Evolutionary conservation across 345 rosid species (phyloP).

Genomic region (Lumnitzera racemosa): DNA sequence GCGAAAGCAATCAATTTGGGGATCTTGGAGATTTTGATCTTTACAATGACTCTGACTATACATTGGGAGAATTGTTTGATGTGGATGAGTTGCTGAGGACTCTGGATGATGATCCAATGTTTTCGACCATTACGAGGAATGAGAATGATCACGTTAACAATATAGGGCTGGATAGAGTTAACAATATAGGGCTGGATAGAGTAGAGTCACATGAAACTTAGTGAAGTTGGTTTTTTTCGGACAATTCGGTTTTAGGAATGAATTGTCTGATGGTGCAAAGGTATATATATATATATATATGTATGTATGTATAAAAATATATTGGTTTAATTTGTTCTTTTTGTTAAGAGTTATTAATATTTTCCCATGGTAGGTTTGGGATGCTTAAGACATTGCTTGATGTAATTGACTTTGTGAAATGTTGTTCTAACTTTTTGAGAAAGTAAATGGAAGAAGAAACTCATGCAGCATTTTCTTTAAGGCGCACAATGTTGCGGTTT

Average conservation of each 20-base stretch:
- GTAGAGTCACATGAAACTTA: background rate
- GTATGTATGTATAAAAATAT: too few relatives aligned
- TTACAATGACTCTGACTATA: constrained; percentile 13
- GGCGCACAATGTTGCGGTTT: too few relatives aligned
- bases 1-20: constrained; percentile 1
- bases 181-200: too few relatives aligned
- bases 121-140: constrained; percentile 1
- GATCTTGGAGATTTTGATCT: constrained; percentile 14
- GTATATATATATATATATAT: too few relatives aligned
- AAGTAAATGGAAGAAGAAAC: too few relatives aligned
- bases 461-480: too few relatives aligned
- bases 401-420: too few relatives aligned
- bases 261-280: constrained; percentile 1
- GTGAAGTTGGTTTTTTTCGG: background rate
- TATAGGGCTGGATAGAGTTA: background rate
- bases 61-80: constrained; percentile 47
- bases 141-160: background rate
- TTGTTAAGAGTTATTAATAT: background rate
- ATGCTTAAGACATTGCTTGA: background rate
- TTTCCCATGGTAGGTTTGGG: background rate
- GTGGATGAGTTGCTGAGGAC: constrained; percentile 44
- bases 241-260: constrained; percentile 2
- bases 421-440: too few relatives aligned
- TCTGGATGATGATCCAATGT: constrained; percentile 17
- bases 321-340: background rate